Conservation (phyloP, 176 grass and related monocot genomes). For the Saccharum officinarum region DNA sequence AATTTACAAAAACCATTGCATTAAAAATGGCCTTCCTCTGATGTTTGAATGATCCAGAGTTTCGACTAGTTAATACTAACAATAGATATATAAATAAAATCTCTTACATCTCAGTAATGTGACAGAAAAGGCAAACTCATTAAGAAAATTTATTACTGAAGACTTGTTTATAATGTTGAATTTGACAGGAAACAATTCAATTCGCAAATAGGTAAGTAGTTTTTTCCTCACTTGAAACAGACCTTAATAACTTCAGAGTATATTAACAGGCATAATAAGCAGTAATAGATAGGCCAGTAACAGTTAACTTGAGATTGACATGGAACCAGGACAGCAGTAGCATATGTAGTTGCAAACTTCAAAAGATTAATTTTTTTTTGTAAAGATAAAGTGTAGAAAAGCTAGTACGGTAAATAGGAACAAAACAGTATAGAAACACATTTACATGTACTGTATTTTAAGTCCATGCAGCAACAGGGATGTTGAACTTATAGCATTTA, state of each 20-base stretch:
- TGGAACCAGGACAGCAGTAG: neutral
- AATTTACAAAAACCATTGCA: neutral
- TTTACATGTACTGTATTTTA: neutral
- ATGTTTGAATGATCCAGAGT: conserved; percentile 4
- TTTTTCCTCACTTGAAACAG: neutral
- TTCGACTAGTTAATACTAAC: neutral
- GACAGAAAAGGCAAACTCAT: neutral
- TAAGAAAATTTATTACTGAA: no score
- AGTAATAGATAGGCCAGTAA: neutral
- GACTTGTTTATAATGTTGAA: neutral
- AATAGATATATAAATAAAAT: conserved; percentile 4
- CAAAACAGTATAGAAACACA: neutral
- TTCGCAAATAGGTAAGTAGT: neutral
- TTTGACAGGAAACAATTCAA: neutral
- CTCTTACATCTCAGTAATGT: neutral
- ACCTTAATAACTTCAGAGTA: neutral
- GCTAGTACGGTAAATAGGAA: neutral
- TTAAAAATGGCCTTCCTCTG: neutral
- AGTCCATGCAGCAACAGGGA: neutral
- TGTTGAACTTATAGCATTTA: neutral
- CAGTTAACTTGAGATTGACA: conserved; percentile 10
- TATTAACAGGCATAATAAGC: neutral
- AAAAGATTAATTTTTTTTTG: neutral
- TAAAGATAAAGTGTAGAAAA: neutral
- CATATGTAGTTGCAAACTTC: neutral